Evolutionary conservation across 441 rosid genomes (phyloP).

Genomic region (Capsella rubella): DNA sequence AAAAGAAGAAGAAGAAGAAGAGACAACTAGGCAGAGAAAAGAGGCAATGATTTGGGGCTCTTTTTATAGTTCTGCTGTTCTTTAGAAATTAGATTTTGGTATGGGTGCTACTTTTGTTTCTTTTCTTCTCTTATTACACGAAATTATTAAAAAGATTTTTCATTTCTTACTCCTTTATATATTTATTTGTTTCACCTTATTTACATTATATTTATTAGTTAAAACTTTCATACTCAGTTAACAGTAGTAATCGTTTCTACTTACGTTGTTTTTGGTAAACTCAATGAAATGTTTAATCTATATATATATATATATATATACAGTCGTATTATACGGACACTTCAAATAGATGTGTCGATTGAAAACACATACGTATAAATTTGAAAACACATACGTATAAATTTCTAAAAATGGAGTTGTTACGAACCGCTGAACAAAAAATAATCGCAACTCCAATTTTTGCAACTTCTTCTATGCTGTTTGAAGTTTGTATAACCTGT

Average conservation of each 20-base stretch:
- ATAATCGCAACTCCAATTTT: no score
- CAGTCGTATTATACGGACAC: no score
- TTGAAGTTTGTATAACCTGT: no score
- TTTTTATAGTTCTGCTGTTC: conserved; percentile 24
- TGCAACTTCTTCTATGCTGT: no score
- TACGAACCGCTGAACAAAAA: no score
- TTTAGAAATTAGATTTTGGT: conserved; percentile 1
- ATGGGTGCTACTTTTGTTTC: neutral
- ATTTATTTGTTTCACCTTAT: conserved; percentile 10
- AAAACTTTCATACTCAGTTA: neutral
- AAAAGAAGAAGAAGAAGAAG: no score
- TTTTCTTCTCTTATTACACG: neutral
- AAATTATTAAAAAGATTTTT: neutral
- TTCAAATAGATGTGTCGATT: no score
- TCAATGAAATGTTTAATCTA: neutral
- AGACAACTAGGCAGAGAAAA: conserved; percentile 25
- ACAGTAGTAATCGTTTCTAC: neutral
- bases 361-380: no score
- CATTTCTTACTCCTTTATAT: conserved; percentile 1
- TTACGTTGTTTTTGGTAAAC: neutral
- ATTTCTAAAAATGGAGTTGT: no score
- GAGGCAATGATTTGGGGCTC: conserved; percentile 30
- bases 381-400: no score
- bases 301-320: no score
- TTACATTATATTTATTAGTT: neutral